Conservation (phyloP, 140 eudicot species). For the Senecio squalidus region DNA sequence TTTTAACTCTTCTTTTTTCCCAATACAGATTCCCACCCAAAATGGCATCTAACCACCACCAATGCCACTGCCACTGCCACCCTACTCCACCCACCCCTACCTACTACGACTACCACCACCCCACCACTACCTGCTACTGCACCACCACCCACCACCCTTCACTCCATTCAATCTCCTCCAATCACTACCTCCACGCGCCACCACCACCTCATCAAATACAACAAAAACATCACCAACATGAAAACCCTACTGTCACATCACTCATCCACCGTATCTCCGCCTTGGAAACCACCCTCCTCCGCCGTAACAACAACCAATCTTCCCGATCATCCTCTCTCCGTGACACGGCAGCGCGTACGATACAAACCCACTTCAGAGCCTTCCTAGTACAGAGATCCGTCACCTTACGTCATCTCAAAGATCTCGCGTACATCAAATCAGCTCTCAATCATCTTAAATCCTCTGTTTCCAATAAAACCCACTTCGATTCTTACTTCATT, state of each 20-base stretch:
- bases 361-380: conserved; percentile 79
- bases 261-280: conserved; percentile 81
- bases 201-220: too few relatives aligned
- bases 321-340: conserved; percentile 45
- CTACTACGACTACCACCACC: too few relatives aligned
- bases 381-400: conserved; percentile 74
- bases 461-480: conserved; percentile 34
- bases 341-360: conserved; percentile 73
- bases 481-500: conserved; percentile 37
- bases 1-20: conserved; percentile 9
- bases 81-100: conserved; percentile 24
- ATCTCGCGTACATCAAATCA: conserved; percentile 65
- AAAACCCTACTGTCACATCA: conserved; percentile 42
- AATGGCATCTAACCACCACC: conserved; percentile 42
- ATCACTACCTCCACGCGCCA: conserved; percentile 23
- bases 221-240: conserved; percentile 18
- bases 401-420: conserved; percentile 65
- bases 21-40: conserved; percentile 14
- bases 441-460: conserved; percentile 52
- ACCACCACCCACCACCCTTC: conserved; percentile 24
- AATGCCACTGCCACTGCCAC: conserved; percentile 44
- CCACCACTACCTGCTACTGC: too few relatives aligned
- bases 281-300: conserved; percentile 67
- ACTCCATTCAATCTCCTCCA: too few relatives aligned
- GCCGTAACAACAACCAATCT: conserved; percentile 27